Percentiles rank a stretch among this genome's conserved stretches.
Conservation (phyloP, 371 early-diverging fungal genomes). For the Mucor circinelloides region DNA sequence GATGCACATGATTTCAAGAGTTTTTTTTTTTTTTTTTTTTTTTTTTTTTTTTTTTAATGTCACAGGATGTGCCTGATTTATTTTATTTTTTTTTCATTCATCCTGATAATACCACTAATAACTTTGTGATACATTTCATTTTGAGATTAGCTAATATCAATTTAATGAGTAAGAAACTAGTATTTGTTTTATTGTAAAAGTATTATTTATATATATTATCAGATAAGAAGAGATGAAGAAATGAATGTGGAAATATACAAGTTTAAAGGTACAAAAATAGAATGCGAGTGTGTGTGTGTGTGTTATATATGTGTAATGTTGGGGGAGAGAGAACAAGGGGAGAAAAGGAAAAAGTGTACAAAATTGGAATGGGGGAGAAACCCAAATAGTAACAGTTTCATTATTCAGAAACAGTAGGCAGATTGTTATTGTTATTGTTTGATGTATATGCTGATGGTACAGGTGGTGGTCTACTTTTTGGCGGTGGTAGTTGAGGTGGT, state of each 20-base stretch:
- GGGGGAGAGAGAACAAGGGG: not conserved
- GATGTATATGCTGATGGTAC: conserved; percentile 13
- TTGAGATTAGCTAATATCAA: not conserved
- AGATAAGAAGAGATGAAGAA: not conserved
- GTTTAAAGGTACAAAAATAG: conserved; percentile 1
- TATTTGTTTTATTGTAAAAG: not conserved
- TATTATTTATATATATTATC: not conserved
- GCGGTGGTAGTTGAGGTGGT: conserved; percentile 47
- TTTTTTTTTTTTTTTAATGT: not conserved
- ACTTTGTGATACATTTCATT: not conserved
- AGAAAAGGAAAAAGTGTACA: conserved; percentile 11
- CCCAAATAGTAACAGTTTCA: not conserved
- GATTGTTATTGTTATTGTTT: conserved; percentile 3
- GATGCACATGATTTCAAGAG: not conserved
- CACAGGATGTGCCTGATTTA: not conserved
- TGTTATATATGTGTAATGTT: conserved; percentile 1
- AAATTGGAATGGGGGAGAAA: not conserved
- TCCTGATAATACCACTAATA: not conserved
- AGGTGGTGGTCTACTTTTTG: conserved; percentile 37
- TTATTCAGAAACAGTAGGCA: conserved; percentile 28
- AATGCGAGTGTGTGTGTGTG: not conserved
- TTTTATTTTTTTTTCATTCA: not conserved
- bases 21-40: not conserved
- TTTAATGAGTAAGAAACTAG: not conserved
- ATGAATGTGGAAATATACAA: not conserved